Conservation (phyloP, 768 basidiomycete species). For the Tremella fuciformis region DNA sequence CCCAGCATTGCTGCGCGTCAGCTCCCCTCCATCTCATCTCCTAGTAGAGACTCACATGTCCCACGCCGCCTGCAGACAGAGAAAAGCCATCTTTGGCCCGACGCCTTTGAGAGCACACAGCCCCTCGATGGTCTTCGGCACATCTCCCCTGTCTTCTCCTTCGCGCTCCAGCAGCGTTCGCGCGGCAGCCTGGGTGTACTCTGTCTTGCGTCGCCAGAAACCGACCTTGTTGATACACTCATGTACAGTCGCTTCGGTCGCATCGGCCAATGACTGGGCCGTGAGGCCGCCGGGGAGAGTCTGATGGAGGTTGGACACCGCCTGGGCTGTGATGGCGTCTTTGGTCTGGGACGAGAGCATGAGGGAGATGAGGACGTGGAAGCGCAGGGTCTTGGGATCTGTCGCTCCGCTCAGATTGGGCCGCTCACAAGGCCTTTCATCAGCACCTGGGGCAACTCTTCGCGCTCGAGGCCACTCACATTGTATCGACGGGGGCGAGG, state of each 20-base stretch:
- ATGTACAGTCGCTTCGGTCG: constrained; percentile 64
- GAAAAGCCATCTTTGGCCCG: constrained; percentile 94
- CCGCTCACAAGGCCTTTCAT: constrained; percentile 47
- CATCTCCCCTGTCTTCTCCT: constrained; percentile 61
- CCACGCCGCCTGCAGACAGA: constrained; percentile 79
- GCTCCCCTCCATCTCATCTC: neutral
- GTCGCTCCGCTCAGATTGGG: constrained; percentile 14
- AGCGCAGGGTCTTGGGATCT: constrained; percentile 65
- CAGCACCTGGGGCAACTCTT: neutral
- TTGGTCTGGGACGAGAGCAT: constrained; percentile 97
- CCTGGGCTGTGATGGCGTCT: constrained; percentile 79
- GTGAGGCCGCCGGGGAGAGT: constrained; percentile 77
- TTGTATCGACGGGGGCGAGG: constrained; percentile 82
- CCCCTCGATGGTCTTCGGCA: constrained; percentile 83
- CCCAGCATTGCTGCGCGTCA: constrained; percentile 65
- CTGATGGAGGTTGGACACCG: constrained; percentile 67
- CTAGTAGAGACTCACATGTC: constrained; percentile 64
- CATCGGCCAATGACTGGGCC: constrained; percentile 65
- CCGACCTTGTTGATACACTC: constrained; percentile 84
- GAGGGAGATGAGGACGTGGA: constrained; percentile 80
- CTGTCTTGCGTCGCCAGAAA: constrained; percentile 84
- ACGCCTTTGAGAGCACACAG: constrained; percentile 85
- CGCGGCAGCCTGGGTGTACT: constrained; percentile 68
- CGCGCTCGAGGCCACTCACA: constrained; percentile 14
- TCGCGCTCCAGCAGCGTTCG: constrained; percentile 62